A percentile compares a stretch with the other conserved stretches of the same genome.
These are phyloP conservation scores for Spergularia azorica DNA, from an alignment of 179 eudicot species.

Conservation along the genomic window DNA sequence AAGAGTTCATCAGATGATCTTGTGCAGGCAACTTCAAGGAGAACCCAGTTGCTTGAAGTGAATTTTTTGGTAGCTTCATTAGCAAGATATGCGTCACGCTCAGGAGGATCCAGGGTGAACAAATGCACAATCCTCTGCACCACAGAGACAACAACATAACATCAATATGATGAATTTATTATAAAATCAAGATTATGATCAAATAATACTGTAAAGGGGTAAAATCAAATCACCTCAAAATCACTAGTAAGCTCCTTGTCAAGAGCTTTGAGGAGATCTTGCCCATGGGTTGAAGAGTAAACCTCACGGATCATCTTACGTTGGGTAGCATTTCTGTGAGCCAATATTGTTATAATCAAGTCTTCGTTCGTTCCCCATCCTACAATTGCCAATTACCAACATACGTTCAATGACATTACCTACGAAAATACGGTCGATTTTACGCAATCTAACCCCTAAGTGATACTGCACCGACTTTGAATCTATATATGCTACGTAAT, in stretches of 20 bases:
- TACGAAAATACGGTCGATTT: too few species aligned
- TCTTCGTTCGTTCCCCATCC: slow-evolving; percentile 98
- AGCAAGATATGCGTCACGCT: slow-evolving; percentile 78
- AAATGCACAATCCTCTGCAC: slow-evolving; percentile 59
- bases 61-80: slow-evolving; percentile 80
- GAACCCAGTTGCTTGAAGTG: slow-evolving; percentile 66
- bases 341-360: slow-evolving; percentile 70
- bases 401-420: background rate
- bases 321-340: slow-evolving; percentile 80
- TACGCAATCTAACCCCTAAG: too few species aligned
- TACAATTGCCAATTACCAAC: slow-evolving; percentile 30
- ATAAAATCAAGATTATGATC: background rate
- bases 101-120: slow-evolving; percentile 74
- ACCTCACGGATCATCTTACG: slow-evolving; percentile 64
- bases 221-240: slow-evolving; percentile 56
- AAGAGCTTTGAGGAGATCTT: slow-evolving; percentile 72
- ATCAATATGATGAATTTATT: background rate
- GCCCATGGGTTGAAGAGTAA: slow-evolving; percentile 58
- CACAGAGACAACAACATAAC: background rate
- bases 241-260: slow-evolving; percentile 79
- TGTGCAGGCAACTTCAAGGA: slow-evolving; percentile 81
- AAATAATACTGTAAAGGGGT: background rate
- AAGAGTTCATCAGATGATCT: slow-evolving; percentile 71
- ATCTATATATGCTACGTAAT: too few species aligned
- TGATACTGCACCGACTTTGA: too few species aligned